A percentile compares a stretch with the other conserved stretches of the same genome.
phyloP scores from a whole-genome alignment of 2,329 filamentous ascomycete species.

The Calonectria naviculata region DNA sequence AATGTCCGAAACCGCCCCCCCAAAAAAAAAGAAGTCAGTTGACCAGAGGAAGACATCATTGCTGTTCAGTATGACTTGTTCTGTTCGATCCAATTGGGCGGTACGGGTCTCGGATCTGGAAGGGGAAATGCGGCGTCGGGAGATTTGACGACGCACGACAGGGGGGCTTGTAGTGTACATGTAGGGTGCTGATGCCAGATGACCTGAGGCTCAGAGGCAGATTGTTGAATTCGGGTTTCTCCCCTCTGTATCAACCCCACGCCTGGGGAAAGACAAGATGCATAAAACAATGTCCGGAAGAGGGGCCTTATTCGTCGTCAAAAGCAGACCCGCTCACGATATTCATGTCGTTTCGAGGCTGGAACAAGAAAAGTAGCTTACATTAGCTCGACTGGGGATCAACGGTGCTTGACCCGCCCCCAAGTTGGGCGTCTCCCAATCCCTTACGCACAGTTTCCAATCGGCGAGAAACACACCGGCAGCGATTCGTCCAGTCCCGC shows the following conservation, averaged over 20 bases:
- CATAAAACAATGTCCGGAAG: neutral
- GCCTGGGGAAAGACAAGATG: neutral
- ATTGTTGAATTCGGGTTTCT: neutral
- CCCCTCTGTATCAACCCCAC: constrained; percentile 5
- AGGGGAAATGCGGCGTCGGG: constrained; percentile 1
- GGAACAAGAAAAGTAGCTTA: neutral
- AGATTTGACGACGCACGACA: constrained; percentile 2
- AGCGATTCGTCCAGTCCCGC: neutral
- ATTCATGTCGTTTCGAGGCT: constrained; percentile 10
- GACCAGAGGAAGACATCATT: neutral
- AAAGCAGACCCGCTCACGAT: neutral
- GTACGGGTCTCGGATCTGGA: neutral
- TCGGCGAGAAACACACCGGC: constrained; percentile 1
- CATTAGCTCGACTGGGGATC: constrained; percentile 13
- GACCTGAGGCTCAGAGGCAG: neutral
- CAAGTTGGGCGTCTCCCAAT: constrained; percentile 8
- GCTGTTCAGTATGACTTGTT: constrained; percentile 7
- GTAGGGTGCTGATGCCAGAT: neutral
- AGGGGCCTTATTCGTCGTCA: neutral
- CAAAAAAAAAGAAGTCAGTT: neutral
- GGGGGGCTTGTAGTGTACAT: neutral
- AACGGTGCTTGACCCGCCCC: constrained; percentile 19
- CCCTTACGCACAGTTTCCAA: constrained; percentile 6
- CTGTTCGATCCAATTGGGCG: neutral
- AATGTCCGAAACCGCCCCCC: neutral